Percentiles rank a stretch among this genome's conserved stretches.
Conservation (phyloP, 495 filamentous ascomycete species). For the Penicillium macrosclerotiorum region DNA sequence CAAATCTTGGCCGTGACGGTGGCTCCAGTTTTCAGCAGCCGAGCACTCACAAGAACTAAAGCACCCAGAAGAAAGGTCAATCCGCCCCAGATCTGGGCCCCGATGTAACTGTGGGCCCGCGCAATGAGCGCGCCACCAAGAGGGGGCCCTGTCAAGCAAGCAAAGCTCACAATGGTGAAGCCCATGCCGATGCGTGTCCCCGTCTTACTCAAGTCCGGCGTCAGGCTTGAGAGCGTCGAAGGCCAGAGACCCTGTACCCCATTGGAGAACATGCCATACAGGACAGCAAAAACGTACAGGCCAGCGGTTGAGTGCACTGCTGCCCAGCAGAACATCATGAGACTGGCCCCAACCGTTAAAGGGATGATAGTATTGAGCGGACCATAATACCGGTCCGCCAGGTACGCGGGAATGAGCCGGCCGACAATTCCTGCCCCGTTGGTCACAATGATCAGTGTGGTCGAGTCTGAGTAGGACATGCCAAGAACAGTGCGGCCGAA, state of each 20-base stretch:
- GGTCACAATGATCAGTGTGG: slow-evolving; percentile 56
- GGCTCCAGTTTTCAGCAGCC: too few species aligned
- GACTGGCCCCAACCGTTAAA: slow-evolving; percentile 32
- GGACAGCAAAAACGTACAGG: slow-evolving; percentile 55
- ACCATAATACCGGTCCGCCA: slow-evolving; percentile 55
- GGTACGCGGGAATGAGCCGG: slow-evolving; percentile 54
- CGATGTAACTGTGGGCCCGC: slow-evolving; percentile 42
- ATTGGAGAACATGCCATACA: slow-evolving; percentile 56
- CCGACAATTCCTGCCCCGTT: slow-evolving; percentile 62
- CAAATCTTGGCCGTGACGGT: too few species aligned
- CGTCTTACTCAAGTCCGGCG: slow-evolving; percentile 57
- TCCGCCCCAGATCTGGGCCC: slow-evolving; percentile 46
- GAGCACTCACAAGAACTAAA: background rate
- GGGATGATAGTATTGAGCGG: slow-evolving; percentile 53
- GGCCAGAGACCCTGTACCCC: slow-evolving; percentile 63
- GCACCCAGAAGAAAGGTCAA: slow-evolving; percentile 1
- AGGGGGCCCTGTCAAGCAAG: slow-evolving; percentile 65
- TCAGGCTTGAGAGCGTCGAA: slow-evolving; percentile 53
- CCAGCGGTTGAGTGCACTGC: slow-evolving; percentile 42
- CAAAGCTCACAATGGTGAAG: slow-evolving; percentile 64
- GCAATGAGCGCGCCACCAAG: slow-evolving; percentile 58
- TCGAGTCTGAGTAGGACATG: slow-evolving; percentile 24
- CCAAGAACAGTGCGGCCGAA: slow-evolving; percentile 53
- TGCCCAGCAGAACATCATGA: too few species aligned
- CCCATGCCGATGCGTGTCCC: slow-evolving; percentile 72